Evolutionary conservation across 1,284 basidiomycete species (phyloP), one percentile per base, ranked within the genome.

Genomic region (Sanguinoderma infundibulare): DNA sequence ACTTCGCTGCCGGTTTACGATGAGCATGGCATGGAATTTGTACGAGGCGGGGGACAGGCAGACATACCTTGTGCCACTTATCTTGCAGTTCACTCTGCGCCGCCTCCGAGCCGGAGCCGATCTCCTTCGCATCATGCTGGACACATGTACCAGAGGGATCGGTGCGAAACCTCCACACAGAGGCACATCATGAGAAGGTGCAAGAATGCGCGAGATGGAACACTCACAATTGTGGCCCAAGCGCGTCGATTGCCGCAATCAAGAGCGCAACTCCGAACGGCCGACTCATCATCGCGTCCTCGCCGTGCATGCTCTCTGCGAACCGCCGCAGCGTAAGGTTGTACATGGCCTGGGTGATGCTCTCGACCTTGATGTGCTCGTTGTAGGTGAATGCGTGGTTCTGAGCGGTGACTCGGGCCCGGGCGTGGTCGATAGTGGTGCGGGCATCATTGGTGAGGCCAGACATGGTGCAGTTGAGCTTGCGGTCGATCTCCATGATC

Each of bases 351-450:
- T 99, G 98, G 2, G 98, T 98, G 59, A 90, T 95, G 73, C 94
- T 96, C 82, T 98, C 96, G 59, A 99, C 95, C 74, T 95, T 95
- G 80, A 99, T 99, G 70, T 79, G 83, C 79, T 99, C 98, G 80
- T 99, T 94, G 75, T 98, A 99, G 6, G 94, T 98, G 81, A 99
- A 99, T 1, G 89, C 79, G 78, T 99, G 98, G 80, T 97, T 98
- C 79, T 98, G 94, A 26, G 90, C 78, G 5, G 97, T 98, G 59
- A 98, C 95, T n/a, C n/a, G n/a, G n/a, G n/a, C n/a, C 62, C 97
- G 88, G n/a, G 97, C 98, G 76, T 99, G 98, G 83, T 99, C 98
- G 77, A 99, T 95, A 94, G 99, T 99, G 49, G 98, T 99, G 68
- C 98, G 87, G 54, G 98, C 98, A 78, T 99, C 98, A 55, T 98